These are phyloP conservation scores for Alternaria gansuensis DNA, from an alignment of 2,329 filamentous ascomycete genomes.

Conservation along the genomic window DNA sequence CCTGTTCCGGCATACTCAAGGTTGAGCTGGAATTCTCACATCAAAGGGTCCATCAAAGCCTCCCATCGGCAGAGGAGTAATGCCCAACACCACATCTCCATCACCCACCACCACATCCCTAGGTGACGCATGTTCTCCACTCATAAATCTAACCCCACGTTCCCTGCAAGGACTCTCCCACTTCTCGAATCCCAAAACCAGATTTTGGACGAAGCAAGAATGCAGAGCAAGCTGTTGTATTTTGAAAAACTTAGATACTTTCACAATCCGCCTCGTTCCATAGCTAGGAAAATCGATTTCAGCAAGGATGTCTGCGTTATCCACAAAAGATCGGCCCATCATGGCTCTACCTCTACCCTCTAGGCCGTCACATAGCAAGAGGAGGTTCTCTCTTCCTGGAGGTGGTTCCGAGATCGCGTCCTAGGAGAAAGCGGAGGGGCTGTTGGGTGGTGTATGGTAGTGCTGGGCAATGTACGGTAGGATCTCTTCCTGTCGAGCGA, in stretches of 20 bases:
- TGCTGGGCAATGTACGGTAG: neutral
- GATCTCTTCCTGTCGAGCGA: neutral
- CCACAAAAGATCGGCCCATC: neutral
- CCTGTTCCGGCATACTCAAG: neutral
- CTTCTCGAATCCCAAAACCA: neutral
- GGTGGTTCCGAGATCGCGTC: constrained; percentile 2
- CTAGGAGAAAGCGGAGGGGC: neutral
- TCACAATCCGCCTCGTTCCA: neutral
- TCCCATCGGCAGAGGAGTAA: neutral
- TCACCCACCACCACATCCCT: neutral
- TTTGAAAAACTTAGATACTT: neutral
- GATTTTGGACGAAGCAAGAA: neutral
- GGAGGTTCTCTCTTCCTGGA: neutral
- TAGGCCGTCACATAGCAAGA: neutral
- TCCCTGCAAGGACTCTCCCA: neutral
- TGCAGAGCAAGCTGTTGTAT: neutral
- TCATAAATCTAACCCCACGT: neutral
- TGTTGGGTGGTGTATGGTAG: neutral
- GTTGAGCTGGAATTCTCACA: neutral
- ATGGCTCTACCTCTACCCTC: neutral
- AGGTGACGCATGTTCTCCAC: neutral
- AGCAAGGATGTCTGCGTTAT: neutral
- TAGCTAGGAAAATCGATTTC: neutral
- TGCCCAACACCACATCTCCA: neutral
- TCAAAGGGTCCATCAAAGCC: neutral